Evolutionary conservation across 139 green algal species (phyloP), one percentile per base, ranked within the genome.

Genomic region (Bryopsis sp.): DNA sequence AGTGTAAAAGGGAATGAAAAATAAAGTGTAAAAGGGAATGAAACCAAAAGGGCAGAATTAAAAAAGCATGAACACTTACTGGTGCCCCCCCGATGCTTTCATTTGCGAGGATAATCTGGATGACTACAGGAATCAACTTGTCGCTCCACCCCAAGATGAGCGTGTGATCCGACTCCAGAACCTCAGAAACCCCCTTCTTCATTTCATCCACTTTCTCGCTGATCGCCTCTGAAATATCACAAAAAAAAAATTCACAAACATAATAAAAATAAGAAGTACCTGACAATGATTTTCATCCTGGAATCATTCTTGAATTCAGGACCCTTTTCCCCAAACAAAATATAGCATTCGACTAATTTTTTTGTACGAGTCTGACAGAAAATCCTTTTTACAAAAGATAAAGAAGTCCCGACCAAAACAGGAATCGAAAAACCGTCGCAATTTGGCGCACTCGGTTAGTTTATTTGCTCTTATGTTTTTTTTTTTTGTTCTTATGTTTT

Each of bases 131-230:
- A n/a, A 81, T 60, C 50, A 82, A 47, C 70, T 87, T 84, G 54
- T 85, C 74, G 58, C 60, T 85, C 79, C 78, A 85, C 19, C 79
- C 78, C 22, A 87, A 71, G 46, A 87, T 81, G 24, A 87, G 71
- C 0, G 76, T 82, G 71, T 87, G 81, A 60, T 70, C 39, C 22
- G 19, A 67, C 76, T 87, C 81, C 24, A 87, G 68, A 68, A 87
- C 81, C 4, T 82, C 76, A 19, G 48, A 76, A 48, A 47, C 57
- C 2, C 81, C 81, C 70, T 82, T 79, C 28, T 72, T 74, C 66
- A 84, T 43, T 29, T 73, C 72, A 47, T 87, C 80, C 24, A 87
- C 76, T 61, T 70, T 72, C 32, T 71, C 57, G 7, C 59, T 32
- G 2, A 78, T 78, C 11, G 60, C 33, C 22, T 78, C 72, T 77